These are phyloP conservation scores for Vanrija sp. DNA, from an alignment of 1,284 basidiomycete species.

Conservation along the genomic window DNA sequence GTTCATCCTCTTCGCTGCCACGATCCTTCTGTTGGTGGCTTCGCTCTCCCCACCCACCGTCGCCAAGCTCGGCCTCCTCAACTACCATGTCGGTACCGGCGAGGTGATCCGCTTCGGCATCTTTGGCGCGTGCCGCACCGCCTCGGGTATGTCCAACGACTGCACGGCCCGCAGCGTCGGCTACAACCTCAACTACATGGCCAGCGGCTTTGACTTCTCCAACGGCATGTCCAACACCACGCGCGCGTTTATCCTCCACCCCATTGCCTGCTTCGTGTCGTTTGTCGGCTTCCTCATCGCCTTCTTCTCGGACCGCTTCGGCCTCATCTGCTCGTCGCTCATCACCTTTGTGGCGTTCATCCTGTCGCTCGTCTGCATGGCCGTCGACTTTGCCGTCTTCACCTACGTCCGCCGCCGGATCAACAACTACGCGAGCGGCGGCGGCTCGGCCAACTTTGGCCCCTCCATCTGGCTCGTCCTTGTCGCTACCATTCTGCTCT, in stretches of 20 bases:
- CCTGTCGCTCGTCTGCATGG: conserved; percentile 43
- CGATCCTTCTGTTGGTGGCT: not conserved
- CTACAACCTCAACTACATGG: conserved; percentile 23
- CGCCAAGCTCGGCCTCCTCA: not conserved
- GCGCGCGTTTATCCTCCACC: conserved; percentile 40
- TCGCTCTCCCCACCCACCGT: not conserved
- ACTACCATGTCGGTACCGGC: not conserved
- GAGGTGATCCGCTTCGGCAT: not conserved
- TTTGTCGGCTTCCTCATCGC: conserved; percentile 41
- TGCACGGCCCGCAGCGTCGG: conserved; percentile 24
- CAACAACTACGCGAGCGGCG: not conserved
- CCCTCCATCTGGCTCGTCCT: conserved; percentile 36
- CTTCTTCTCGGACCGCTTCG: conserved; percentile 33
- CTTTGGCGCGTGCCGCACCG: not conserved
- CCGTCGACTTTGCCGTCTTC: conserved; percentile 38
- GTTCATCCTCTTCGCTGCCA: not conserved
- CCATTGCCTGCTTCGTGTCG: conserved; percentile 36
- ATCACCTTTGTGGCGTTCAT: conserved; percentile 35
- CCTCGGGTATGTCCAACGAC: too few relatives aligned
- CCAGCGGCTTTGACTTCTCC: conserved; percentile 8
- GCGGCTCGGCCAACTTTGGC: conserved; percentile 11
- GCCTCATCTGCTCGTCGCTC: conserved; percentile 39
- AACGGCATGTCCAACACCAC: conserved; percentile 27
- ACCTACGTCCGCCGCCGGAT: conserved; percentile 29
- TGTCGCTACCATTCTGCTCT: conserved; percentile 34